A percentile compares a stretch with the other conserved stretches of the same genome.
phyloP scores from a whole-genome alignment of 352 stramenopile species.

The Blastocystis sp. region DNA sequence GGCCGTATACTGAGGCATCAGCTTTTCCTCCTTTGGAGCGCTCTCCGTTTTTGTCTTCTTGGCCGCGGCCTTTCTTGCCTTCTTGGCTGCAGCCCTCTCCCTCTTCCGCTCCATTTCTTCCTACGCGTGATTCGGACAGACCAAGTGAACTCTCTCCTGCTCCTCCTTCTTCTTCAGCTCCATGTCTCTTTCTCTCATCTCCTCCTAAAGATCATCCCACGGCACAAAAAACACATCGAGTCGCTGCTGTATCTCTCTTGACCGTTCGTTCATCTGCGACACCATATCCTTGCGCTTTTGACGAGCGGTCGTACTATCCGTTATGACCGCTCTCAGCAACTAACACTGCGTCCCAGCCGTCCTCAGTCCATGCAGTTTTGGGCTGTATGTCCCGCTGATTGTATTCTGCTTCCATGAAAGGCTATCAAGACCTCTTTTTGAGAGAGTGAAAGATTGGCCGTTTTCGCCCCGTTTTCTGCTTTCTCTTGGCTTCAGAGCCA shows the following conservation, averaged over 20 bases:
- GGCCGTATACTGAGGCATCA: slow-evolving; percentile 16
- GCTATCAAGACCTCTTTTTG: background rate
- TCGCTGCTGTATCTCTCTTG: slow-evolving; percentile 23
- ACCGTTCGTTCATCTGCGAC: slow-evolving; percentile 36
- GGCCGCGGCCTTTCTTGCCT: background rate
- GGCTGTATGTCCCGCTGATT: slow-evolving; percentile 25
- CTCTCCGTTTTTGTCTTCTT: slow-evolving; percentile 23
- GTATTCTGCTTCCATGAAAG: slow-evolving; percentile 13
- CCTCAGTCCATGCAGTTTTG: slow-evolving; percentile 39
- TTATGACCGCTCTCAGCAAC: background rate
- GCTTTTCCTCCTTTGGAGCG: slow-evolving; percentile 16
- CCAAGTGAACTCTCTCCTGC: background rate
- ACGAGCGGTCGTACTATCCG: background rate
- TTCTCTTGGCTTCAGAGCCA: background rate
- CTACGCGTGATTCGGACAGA: background rate
- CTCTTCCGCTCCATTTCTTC: slow-evolving; percentile 10
- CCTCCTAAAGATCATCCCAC: slow-evolving; percentile 4
- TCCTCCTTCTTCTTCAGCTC: background rate
- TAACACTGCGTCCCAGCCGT: slow-evolving; percentile 31
- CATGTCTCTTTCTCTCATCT: slow-evolving; percentile 20
- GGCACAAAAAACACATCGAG: slow-evolving; percentile 7
- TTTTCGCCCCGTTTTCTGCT: background rate
- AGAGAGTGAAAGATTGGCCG: background rate
- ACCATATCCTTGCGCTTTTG: slow-evolving; percentile 33
- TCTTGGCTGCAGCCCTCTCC: background rate